phyloP scores from a whole-genome alignment of 2,329 filamentous ascomycete species.

The Cercospora brassicicola region DNA sequence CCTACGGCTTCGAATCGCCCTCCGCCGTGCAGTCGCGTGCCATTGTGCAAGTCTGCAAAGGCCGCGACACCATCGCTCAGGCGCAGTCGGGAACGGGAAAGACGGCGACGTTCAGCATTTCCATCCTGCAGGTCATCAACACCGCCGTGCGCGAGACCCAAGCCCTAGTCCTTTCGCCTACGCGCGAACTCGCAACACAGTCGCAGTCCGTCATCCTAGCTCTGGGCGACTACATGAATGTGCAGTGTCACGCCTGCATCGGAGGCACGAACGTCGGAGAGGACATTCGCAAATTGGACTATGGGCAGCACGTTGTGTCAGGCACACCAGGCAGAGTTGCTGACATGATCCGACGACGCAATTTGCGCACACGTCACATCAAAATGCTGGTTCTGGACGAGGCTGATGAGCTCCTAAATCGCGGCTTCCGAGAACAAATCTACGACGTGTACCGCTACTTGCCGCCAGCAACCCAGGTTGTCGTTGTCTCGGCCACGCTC shows the following conservation, averaged over 20 bases:
- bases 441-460: constrained; percentile 98
- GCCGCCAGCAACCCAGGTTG: constrained; percentile 95
- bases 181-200: constrained; percentile 93
- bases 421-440: constrained; percentile 96
- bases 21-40: constrained; percentile 97
- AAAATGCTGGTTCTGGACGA: constrained; percentile 78
- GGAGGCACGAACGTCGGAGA: constrained; percentile 97
- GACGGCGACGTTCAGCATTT: constrained; percentile 99
- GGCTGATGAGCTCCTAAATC: constrained; percentile 79
- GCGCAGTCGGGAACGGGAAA: constrained; percentile 99
- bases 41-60: constrained; percentile 98
- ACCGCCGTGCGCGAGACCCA: constrained; percentile 92
- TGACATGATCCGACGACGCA: constrained; percentile 76
- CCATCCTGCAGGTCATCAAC: constrained; percentile 98
- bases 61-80: constrained; percentile 96
- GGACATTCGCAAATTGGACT: constrained; percentile 95
- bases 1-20: constrained; percentile 96
- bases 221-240: constrained; percentile 99
- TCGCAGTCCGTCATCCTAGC: constrained; percentile 99
- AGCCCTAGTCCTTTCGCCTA: constrained; percentile 93
- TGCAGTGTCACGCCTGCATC: constrained; percentile 98
- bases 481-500: constrained; percentile 92
- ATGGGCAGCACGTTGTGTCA: constrained; percentile 95
- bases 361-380: constrained; percentile 71
- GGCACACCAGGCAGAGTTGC: constrained; percentile 94